These are phyloP conservation scores for Chaetoceros muelleri DNA, from an alignment of 108 stramenopile species.

Conservation along the genomic window DNA sequence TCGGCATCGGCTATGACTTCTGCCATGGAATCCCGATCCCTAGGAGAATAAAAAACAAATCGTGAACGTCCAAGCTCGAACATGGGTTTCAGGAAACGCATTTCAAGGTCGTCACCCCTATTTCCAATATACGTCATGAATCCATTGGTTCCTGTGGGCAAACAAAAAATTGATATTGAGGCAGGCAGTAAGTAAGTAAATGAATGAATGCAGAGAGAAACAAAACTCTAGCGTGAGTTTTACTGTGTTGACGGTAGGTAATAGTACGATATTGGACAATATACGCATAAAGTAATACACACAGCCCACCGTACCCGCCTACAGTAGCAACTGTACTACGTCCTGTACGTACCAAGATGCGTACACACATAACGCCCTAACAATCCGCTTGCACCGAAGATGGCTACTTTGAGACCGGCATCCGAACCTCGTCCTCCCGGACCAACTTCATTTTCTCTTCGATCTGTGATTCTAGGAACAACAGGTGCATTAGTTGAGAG, in stretches of 20 bases:
- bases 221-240: background rate
- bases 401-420: constrained; percentile 65
- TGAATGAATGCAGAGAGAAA: constrained; percentile 1
- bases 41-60: constrained; percentile 72
- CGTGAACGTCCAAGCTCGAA: constrained; percentile 86
- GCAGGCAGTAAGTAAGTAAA: background rate
- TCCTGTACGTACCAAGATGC: constrained; percentile 67
- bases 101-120: constrained; percentile 88
- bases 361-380: constrained; percentile 82
- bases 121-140: constrained; percentile 74
- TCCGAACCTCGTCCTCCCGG: constrained; percentile 58
- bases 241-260: background rate
- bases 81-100: constrained; percentile 86
- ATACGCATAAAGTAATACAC: background rate
- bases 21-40: constrained; percentile 81
- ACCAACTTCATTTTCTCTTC: constrained; percentile 50
- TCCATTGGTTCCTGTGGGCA: constrained; percentile 51
- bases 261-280: background rate
- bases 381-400: constrained; percentile 93
- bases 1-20: constrained; percentile 86
- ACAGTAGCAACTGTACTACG: no score
- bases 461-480: constrained; percentile 40
- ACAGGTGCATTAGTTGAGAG: constrained; percentile 3
- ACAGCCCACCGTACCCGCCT: no score
- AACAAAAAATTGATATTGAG: background rate